Conservation (phyloP, 2,329 filamentous ascomycete genomes). For the Fusarium beomiforme region DNA sequence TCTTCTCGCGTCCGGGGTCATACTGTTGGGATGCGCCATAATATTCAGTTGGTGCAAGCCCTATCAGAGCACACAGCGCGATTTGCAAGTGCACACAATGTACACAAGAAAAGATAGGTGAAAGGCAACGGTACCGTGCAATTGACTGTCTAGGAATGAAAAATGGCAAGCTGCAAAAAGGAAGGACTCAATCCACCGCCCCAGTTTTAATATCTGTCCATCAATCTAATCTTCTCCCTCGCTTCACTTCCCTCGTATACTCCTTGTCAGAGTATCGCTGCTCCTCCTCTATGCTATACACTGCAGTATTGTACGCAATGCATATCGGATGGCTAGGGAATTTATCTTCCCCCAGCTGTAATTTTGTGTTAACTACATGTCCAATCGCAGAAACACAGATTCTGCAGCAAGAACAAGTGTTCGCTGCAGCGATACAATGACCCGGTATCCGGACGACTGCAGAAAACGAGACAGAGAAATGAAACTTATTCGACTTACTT, state of each 20-base stretch:
- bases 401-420: conserved; percentile 6
- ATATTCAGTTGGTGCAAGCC: conserved; percentile 5
- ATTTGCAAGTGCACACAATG: not conserved
- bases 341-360: conserved; percentile 20
- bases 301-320: not conserved
- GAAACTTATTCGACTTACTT: not conserved
- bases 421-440: conserved; percentile 16
- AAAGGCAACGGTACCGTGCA: conserved; percentile 15
- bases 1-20: conserved; percentile 1
- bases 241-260: not conserved
- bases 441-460: not conserved
- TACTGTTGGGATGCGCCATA: conserved; percentile 1
- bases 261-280: not conserved
- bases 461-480: not conserved
- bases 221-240: not conserved
- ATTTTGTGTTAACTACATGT: conserved; percentile 5
- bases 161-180: not conserved
- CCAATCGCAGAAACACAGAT: conserved; percentile 7
- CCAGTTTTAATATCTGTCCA: not conserved
- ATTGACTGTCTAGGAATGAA: conserved; percentile 14
- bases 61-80: conserved; percentile 20
- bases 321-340: not conserved
- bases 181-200: not conserved
- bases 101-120: conserved; percentile 10
- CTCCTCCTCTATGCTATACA: not conserved